These are phyloP conservation scores for Pseudocercospora cruenta DNA, from an alignment of 2,329 filamentous ascomycete species.

Conservation along the genomic window DNA sequence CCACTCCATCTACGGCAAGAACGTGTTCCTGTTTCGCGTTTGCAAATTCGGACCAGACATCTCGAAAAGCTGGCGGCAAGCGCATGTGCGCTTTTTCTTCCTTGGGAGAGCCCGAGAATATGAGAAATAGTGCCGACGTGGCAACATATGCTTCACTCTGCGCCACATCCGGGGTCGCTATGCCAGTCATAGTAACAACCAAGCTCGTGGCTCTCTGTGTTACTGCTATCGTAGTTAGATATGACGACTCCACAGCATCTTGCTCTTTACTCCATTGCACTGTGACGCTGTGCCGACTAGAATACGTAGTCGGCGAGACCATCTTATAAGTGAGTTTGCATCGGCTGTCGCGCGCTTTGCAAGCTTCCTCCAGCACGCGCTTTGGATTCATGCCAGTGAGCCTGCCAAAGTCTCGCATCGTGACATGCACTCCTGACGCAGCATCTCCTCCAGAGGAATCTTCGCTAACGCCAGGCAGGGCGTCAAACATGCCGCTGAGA, in stretches of 20 bases:
- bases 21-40: conserved; percentile 69
- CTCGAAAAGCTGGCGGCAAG: conserved; percentile 78
- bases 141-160: conserved; percentile 89
- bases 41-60: conserved; percentile 80
- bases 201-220: conserved; percentile 53
- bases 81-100: conserved; percentile 84
- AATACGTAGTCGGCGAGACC: conserved; percentile 73
- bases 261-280: conserved; percentile 81
- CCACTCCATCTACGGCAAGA: conserved; percentile 70
- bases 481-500: conserved; percentile 62
- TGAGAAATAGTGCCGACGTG: conserved; percentile 77
- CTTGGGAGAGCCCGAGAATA: conserved; percentile 76
- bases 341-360: conserved; percentile 74
- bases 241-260: conserved; percentile 50
- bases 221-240: conserved; percentile 48
- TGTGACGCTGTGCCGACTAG: conserved; percentile 73
- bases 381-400: conserved; percentile 76
- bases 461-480: conserved; percentile 35
- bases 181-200: conserved; percentile 71
- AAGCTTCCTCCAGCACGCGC: conserved; percentile 82
- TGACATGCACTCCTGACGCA: conserved; percentile 51
- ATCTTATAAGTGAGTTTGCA: conserved; percentile 69
- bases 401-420: conserved; percentile 82
- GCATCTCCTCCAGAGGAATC: conserved; percentile 43
- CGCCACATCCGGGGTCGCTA: conserved; percentile 73